Conservation (phyloP, 2,329 filamentous ascomycete species). For the Scleromitrula shiraiana region DNA sequence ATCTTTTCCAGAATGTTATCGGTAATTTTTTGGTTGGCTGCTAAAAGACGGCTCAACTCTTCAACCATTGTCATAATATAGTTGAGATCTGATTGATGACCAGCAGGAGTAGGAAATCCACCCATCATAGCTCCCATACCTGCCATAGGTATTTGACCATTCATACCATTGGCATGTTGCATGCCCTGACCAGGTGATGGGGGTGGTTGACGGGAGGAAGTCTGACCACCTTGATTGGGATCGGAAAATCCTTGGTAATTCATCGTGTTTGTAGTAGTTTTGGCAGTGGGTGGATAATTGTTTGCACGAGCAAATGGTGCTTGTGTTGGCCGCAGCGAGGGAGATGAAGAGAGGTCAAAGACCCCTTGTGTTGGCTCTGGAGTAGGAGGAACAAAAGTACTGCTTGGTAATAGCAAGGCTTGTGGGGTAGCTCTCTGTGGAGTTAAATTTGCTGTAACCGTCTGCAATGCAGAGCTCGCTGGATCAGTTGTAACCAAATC, state of each 20-base stretch:
- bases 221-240: constrained; percentile 14
- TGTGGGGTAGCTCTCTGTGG: no score
- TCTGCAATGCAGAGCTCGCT: no score
- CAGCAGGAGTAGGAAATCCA: constrained; percentile 50
- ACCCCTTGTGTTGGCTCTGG: no score
- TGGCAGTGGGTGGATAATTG: no score
- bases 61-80: constrained; percentile 63
- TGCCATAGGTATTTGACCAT: constrained; percentile 35
- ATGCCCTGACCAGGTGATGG: constrained; percentile 27
- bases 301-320: no score
- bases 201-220: constrained; percentile 23
- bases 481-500: no score
- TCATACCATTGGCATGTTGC: constrained; percentile 27
- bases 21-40: constrained; percentile 47
- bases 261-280: neutral
- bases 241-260: constrained; percentile 15
- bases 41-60: constrained; percentile 40
- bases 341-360: no score
- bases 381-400: no score
- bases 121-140: constrained; percentile 28
- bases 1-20: constrained; percentile 58
- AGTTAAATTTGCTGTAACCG: no score
- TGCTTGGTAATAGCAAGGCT: no score
- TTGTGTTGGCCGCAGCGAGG: neutral
- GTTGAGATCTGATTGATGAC: constrained; percentile 60